phyloP scores from a whole-genome alignment of 768 basidiomycete genomes.

The Termitomyces bulborhizus region DNA sequence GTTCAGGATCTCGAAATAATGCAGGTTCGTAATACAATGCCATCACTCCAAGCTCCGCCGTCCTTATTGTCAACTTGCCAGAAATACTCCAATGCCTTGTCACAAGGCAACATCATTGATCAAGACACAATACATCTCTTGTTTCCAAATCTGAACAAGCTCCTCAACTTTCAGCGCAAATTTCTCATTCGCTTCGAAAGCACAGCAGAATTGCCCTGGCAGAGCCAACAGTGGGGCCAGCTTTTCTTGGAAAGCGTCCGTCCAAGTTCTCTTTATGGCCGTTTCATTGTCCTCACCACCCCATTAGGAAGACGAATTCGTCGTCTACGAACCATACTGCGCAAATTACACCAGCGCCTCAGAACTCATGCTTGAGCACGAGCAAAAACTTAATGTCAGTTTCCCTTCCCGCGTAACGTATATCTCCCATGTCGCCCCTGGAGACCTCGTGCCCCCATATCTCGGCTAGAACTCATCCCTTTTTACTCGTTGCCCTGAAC shows the following conservation, averaged over 20 bases:
- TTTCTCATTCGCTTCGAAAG: constrained; percentile 89
- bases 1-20: constrained; percentile 95
- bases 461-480: constrained; percentile 15
- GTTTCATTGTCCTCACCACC: constrained; percentile 34
- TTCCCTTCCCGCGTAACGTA: neutral
- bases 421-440: neutral
- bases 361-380: constrained; percentile 80
- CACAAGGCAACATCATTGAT: constrained; percentile 80
- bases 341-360: constrained; percentile 88
- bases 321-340: constrained; percentile 96
- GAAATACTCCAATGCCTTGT: constrained; percentile 85
- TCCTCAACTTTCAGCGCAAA: constrained; percentile 94
- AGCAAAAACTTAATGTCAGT: constrained; percentile 81
- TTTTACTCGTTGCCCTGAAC: constrained; percentile 12
- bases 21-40: constrained; percentile 54
- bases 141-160: constrained; percentile 90
- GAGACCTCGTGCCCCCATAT: neutral
- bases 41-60: neutral
- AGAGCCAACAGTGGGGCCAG: constrained; percentile 82
- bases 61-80: constrained; percentile 25
- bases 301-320: constrained; percentile 87
- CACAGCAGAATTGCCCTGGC: constrained; percentile 77
- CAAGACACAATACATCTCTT: constrained; percentile 94
- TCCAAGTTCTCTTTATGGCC: constrained; percentile 34
- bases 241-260: constrained; percentile 81